These are phyloP conservation scores for Globisporangium cystogenes DNA, from an alignment of 352 stramenopile genomes.

Conservation along the genomic window DNA sequence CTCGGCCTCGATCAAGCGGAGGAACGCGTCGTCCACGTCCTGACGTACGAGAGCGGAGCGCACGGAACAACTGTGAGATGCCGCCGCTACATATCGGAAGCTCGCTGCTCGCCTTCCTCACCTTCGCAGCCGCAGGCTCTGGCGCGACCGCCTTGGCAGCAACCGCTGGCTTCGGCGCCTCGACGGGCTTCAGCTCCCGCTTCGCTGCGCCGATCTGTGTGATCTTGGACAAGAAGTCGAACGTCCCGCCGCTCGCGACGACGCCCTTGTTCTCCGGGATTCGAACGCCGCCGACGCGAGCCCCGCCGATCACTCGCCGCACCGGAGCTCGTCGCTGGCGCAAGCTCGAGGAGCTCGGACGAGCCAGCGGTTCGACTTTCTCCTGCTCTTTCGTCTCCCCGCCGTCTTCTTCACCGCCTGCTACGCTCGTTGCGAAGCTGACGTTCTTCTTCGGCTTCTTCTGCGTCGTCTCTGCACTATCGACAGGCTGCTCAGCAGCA, in stretches of 20 bases:
- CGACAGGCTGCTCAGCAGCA: conserved; percentile 2
- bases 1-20: conserved; percentile 70
- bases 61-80: neutral
- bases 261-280: conserved; percentile 49
- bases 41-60: conserved; percentile 10
- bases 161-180: conserved; percentile 2
- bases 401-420: conserved; percentile 19
- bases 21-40: conserved; percentile 76
- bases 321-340: conserved; percentile 18
- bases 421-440: conserved; percentile 44
- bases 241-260: conserved; percentile 72
- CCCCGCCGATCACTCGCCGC: conserved; percentile 25
- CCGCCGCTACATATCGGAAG: neutral
- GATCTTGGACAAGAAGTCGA: conserved; percentile 87
- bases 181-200: conserved; percentile 11
- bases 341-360: neutral
- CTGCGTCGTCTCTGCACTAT: conserved; percentile 15
- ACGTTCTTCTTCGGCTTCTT: conserved; percentile 43
- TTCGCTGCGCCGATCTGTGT: conserved; percentile 25
- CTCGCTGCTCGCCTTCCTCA: neutral
- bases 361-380: neutral
- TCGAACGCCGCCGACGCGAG: conserved; percentile 13
- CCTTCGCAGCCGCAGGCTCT: conserved; percentile 2
- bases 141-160: neutral
- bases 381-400: conserved; percentile 21